Evolutionary conservation across 345 rosid genomes (phyloP), one percentile per base, ranked within the genome.

Genomic region (Eucalyptus sideroxylon): DNA sequence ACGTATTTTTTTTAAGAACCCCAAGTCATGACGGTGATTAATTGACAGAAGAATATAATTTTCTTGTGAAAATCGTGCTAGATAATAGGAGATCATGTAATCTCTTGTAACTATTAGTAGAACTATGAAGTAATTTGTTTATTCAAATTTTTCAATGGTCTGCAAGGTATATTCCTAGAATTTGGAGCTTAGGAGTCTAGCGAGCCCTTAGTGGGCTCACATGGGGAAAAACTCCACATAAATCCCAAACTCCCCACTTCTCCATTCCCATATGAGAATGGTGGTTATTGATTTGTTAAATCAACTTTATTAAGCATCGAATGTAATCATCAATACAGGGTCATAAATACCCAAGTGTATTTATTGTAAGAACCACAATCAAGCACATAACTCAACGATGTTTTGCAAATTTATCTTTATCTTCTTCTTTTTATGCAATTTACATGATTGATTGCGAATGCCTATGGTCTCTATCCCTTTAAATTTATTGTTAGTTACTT

Each of bases 381-480:
- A 69, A 69, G 40, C 81, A 31, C 13, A 34, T 10, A 69, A 34
- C 81, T 69, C 3, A 67, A 67, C 21, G 0, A 23, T 69, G 24
- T 2, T 69, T 5, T 69, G 24, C 7, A 69, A 69, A 69, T 69
- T 16, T 69, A 17, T 16, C 24, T 34, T 31, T 69, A 17, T 69
- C 12, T 69, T 69, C 4, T 69, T 67, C 8, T 2, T 2, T 69
- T 69, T 34, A 3, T 5, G 44, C 7, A 34, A 69, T 69, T 69
- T 69, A 69, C 7, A 16, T 34, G 12, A 1, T 4, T 16, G 4
- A 6, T 0, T 0, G 5, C 0, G 4, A 69, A 1, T 69, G 81
- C 4, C 44, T 31, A 7, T 1, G 0, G 10, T 34, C 2, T 17
- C 81, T 2, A 9, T 69, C 42, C 42, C 42, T 69, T 69, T 15